These are phyloP conservation scores for Aspergillus sp. DNA, from an alignment of 2,329 filamentous ascomycete genomes.

Conservation along the genomic window DNA sequence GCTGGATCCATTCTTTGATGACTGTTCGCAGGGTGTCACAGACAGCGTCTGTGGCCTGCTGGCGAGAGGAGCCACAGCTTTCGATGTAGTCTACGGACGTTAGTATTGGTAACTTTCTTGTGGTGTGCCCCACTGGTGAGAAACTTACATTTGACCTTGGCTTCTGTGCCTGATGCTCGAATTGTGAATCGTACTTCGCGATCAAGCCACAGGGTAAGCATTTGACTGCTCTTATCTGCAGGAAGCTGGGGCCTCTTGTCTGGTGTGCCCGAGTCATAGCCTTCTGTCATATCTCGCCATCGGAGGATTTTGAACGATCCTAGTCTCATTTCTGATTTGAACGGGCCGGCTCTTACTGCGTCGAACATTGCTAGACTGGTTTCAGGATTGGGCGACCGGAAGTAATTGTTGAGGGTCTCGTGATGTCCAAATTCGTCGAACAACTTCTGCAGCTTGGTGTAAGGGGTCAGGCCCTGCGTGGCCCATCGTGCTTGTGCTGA, in stretches of 20 bases:
- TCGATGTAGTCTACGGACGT: constrained; percentile 42
- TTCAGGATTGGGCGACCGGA: constrained; percentile 56
- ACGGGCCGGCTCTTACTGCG: constrained; percentile 49
- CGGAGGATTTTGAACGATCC: constrained; percentile 54
- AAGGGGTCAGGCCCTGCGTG: constrained; percentile 55
- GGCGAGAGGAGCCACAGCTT: constrained; percentile 37
- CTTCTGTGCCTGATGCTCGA: constrained; percentile 63
- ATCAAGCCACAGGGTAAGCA: constrained; percentile 62
- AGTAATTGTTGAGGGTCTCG: constrained; percentile 64
- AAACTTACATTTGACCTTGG: constrained; percentile 61
- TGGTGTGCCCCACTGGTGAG: neutral
- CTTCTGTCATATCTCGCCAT: constrained; percentile 63
- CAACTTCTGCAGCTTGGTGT: constrained; percentile 56
- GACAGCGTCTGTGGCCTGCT: constrained; percentile 37
- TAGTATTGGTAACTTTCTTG: neutral
- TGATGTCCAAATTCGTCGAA: constrained; percentile 61
- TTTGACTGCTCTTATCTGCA: constrained; percentile 58
- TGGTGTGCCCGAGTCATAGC: constrained; percentile 57
- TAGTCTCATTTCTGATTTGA: constrained; percentile 46
- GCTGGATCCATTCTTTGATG: constrained; percentile 39
- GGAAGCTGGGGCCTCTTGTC: constrained; percentile 57
- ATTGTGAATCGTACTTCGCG: constrained; percentile 58
- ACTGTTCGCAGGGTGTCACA: constrained; percentile 39
- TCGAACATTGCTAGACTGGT: constrained; percentile 57
- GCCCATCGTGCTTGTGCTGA: constrained; percentile 54